These are phyloP conservation scores for Aspergillus steynii DNA, from an alignment of 495 filamentous ascomycete species.

Conservation along the genomic window DNA sequence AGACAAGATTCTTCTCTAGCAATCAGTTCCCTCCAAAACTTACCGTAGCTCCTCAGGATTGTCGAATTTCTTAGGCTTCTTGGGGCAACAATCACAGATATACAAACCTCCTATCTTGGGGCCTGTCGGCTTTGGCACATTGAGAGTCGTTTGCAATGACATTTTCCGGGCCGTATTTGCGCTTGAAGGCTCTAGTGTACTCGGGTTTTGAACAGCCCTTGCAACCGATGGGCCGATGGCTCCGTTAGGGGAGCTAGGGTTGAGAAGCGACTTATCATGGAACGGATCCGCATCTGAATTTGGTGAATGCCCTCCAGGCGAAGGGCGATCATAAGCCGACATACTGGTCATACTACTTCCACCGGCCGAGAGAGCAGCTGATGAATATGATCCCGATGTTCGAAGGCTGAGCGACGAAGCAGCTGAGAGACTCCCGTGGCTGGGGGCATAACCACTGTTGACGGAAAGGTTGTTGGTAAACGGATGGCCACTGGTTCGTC, in stretches of 20 bases:
- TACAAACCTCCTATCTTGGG: constrained; percentile 52
- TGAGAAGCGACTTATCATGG: constrained; percentile 49
- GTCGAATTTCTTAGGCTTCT: constrained; percentile 98
- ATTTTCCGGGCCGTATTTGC: constrained; percentile 41
- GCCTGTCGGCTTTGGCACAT: constrained; percentile 28
- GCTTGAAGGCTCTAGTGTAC: constrained; percentile 32
- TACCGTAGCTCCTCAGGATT: constrained; percentile 82
- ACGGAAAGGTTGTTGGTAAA: constrained; percentile 60
- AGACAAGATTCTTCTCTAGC: neutral
- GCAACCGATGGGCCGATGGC: constrained; percentile 30
- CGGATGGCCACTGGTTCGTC: constrained; percentile 61
- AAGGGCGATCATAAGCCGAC: constrained; percentile 65
- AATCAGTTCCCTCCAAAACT: constrained; percentile 27
- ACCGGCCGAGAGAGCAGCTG: constrained; percentile 61
- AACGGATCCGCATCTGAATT: constrained; percentile 51
- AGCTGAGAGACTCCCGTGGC: constrained; percentile 70
- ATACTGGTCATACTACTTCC: constrained; percentile 74
- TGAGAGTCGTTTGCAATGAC: constrained; percentile 36
- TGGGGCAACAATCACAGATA: constrained; percentile 97
- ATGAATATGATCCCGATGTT: constrained; percentile 71
- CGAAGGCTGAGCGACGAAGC: constrained; percentile 68
- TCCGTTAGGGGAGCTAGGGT: constrained; percentile 58
- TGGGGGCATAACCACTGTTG: constrained; percentile 55
- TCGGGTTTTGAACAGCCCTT: constrained; percentile 18
- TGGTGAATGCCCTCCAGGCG: constrained; percentile 72